Conservation (phyloP, 1,284 basidiomycete species). For the Cryptococcus hybrid region DNA sequence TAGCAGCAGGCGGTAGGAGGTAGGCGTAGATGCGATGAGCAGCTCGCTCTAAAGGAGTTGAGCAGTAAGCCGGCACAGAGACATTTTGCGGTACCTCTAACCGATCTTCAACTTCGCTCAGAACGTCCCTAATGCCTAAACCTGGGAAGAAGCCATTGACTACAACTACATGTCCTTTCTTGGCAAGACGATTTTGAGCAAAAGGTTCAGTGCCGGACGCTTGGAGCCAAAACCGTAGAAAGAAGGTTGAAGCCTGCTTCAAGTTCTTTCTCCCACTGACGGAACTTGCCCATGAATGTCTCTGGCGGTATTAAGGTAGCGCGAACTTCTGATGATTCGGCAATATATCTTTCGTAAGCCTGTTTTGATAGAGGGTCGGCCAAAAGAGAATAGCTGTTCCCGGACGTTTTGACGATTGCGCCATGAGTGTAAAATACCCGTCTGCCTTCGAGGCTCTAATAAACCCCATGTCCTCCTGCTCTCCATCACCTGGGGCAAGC, state of each 20-base stretch:
- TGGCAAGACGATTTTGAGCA: constrained; percentile 58
- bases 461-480: constrained; percentile 34
- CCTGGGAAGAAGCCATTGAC: constrained; percentile 75
- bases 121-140: constrained; percentile 66
- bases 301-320: constrained; percentile 6
- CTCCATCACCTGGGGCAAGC: constrained; percentile 4
- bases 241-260: constrained; percentile 78
- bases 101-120: constrained; percentile 60
- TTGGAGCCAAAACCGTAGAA: constrained; percentile 87
- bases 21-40: constrained; percentile 63
- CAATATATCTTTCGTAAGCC: constrained; percentile 34
- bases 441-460: constrained; percentile 60
- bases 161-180: constrained; percentile 68
- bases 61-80: constrained; percentile 31
- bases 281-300: constrained; percentile 52
- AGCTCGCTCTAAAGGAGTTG: constrained; percentile 58
- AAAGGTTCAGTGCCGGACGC: constrained; percentile 67
- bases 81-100: constrained; percentile 46
- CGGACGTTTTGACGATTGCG: constrained; percentile 66
- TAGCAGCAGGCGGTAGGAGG: constrained; percentile 50
- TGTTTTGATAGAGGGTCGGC: constrained; percentile 58
- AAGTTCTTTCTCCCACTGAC: constrained; percentile 68
- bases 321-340: constrained; percentile 2
- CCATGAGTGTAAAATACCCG: constrained; percentile 67
- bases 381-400: constrained; percentile 69